phyloP scores from a whole-genome alignment of 208 protist genomes.

The Trypanosoma theileri region DNA sequence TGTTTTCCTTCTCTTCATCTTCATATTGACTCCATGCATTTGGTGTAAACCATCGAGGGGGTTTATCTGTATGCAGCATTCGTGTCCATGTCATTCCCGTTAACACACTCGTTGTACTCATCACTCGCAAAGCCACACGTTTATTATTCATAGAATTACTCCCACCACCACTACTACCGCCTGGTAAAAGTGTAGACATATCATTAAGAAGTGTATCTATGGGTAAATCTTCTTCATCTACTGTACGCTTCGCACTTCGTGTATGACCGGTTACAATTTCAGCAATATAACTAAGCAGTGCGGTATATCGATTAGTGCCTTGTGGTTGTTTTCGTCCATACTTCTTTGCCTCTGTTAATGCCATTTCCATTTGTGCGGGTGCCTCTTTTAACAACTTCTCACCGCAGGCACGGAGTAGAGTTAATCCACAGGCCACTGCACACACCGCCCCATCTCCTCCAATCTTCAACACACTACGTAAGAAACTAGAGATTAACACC shows the following conservation, averaged over 20 bases:
- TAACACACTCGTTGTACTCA: slow-evolving; percentile 58
- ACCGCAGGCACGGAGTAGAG: slow-evolving; percentile 71
- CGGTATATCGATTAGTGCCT: slow-evolving; percentile 45
- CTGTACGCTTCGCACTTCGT: slow-evolving; percentile 41
- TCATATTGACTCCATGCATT: slow-evolving; percentile 32
- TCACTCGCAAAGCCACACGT: slow-evolving; percentile 51
- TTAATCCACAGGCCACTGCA: slow-evolving; percentile 57
- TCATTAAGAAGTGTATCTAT: slow-evolving; percentile 58
- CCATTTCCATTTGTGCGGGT: slow-evolving; percentile 54
- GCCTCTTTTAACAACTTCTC: slow-evolving; percentile 82
- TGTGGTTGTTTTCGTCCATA: slow-evolving; percentile 10
- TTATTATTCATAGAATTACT: slow-evolving; percentile 28
- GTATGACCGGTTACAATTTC: slow-evolving; percentile 63
- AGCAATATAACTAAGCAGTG: slow-evolving; percentile 65
- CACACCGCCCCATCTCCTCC: slow-evolving; percentile 33
- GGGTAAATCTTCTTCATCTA: slow-evolving; percentile 47
- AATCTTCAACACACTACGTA: slow-evolving; percentile 41
- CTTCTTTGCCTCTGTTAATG: slow-evolving; percentile 43
- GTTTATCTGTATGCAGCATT: slow-evolving; percentile 50
- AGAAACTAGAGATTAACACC: slow-evolving; percentile 50
- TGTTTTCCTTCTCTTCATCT: slow-evolving; percentile 1
- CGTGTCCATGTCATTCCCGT: slow-evolving; percentile 49
- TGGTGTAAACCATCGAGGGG: slow-evolving; percentile 66
- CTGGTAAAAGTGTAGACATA: slow-evolving; percentile 51
- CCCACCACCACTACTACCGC: slow-evolving; percentile 7